Base-by-base conservation (phyloP, 208 protist species). In the Leishmania mexicana region DNA sequence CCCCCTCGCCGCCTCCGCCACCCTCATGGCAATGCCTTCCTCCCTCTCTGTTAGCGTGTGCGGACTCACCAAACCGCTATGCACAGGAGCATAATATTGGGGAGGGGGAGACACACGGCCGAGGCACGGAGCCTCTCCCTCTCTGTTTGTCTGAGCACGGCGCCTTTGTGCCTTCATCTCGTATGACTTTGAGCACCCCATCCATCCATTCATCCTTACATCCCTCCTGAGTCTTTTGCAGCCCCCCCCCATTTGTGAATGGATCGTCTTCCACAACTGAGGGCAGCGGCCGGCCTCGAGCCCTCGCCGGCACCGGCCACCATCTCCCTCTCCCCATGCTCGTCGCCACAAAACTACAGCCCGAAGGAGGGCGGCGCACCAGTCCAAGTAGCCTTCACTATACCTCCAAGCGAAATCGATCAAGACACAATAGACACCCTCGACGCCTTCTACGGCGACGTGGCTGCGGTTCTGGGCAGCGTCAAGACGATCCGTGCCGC, bases 381-480 rank as follows among this genome's bases (percentile, higher is more conserved):
- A 1, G 65, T 75, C n/a, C 17, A 76, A 1, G 84, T 90, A n/a
- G 74, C 78, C 71, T 90, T 91, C 54, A 80, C 73, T 35, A 74
- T 75, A 31, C 85, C 86, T 0, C 71, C 80, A 1, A 83, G 54
- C 42, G 88, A 95, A 75, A 85, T 91, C 24, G 92, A 96, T 79
- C 78, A 87, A 72, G 88, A 95, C 73, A 87, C 94, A 19, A 85
- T 90, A 21, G 80, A 93, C 45, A 87, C 81, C 17, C 83, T 98
- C 49, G 89, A 93, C 38, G 93, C 87, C n/a, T 97, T 96, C 76
- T 96, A 94, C 83, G 71, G 81, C 28, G 83, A 95, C 38, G 85
- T 88, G 10, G 76, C 64, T 13, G 83, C 88, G 17, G 87, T 90
- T 15, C 35, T 76, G 35, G 68, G 28, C 17, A 72, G 67, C 35